Percentiles rank a stretch among this genome's conserved stretches.
phyloP scores from a whole-genome alignment of 2,329 filamentous ascomycete species.

The Cercospora sp. region DNA sequence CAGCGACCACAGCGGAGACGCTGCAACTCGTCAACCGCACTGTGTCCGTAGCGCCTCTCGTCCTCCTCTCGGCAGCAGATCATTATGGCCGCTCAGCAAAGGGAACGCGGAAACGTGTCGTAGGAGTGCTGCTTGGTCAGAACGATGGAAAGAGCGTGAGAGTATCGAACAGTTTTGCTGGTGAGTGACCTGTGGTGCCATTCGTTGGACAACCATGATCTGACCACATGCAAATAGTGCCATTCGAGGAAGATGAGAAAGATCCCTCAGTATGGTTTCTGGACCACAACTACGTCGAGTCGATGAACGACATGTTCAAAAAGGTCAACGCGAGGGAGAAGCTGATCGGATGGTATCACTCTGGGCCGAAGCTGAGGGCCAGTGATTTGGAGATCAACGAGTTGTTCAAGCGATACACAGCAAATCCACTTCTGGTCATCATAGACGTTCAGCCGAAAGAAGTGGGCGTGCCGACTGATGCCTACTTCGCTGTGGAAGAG shows the following conservation, averaged over 20 bases:
- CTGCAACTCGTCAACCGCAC: slow-evolving; percentile 90
- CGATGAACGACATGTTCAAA: slow-evolving; percentile 99
- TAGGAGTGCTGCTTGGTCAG: slow-evolving; percentile 90
- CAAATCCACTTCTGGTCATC: slow-evolving; percentile 93
- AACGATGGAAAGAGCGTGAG: slow-evolving; percentile 95
- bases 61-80: slow-evolving; percentile 96
- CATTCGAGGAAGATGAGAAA: slow-evolving; percentile 98
- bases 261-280: slow-evolving; percentile 98
- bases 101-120: slow-evolving; percentile 83
- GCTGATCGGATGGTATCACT: slow-evolving; percentile 99
- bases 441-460: slow-evolving; percentile 98
- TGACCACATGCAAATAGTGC: slow-evolving; percentile 59
- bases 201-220: neutral
- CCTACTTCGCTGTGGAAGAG: slow-evolving; percentile 98
- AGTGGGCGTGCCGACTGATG: slow-evolving; percentile 94
- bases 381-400: slow-evolving; percentile 99
- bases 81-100: slow-evolving; percentile 95
- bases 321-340: slow-evolving; percentile 99
- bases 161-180: slow-evolving; percentile 98
- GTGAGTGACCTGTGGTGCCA: slow-evolving; percentile 49
- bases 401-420: slow-evolving; percentile 98
- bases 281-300: slow-evolving; percentile 98
- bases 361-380: slow-evolving; percentile 91
- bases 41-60: slow-evolving; percentile 95
- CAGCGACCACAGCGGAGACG: slow-evolving; percentile 93